A percentile compares a stretch with the other conserved stretches of the same genome.
Conservation (phyloP, 1,284 basidiomycete genomes). For the Agaricales sp. region DNA sequence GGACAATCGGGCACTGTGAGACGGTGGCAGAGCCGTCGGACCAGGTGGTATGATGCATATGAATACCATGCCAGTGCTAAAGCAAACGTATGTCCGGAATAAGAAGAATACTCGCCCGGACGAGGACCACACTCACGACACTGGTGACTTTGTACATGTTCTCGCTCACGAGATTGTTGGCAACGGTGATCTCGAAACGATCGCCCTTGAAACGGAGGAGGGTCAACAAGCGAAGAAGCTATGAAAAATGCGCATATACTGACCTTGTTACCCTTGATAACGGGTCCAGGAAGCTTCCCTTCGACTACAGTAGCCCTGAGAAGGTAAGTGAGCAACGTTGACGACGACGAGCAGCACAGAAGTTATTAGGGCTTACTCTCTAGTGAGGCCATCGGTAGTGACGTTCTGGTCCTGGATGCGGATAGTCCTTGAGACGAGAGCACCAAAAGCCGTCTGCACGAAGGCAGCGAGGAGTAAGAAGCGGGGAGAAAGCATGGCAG, state of each 20-base stretch:
- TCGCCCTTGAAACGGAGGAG: not conserved
- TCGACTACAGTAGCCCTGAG: not conserved
- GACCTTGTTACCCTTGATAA: not conserved
- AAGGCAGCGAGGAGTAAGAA: not conserved
- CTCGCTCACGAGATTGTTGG: not conserved
- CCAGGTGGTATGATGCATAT: not conserved
- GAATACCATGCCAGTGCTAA: conserved; percentile 1
- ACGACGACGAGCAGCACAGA: not conserved
- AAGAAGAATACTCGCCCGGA: not conserved
- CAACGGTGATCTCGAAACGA: not conserved
- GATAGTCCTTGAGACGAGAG: not conserved
- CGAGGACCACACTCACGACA: not conserved
- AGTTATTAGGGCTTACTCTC: not conserved
- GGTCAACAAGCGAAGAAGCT: not conserved
- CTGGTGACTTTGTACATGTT: not conserved
- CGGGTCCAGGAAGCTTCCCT: not conserved
- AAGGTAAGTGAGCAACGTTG: not conserved
- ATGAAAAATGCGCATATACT: not conserved
- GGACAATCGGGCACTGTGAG: not conserved
- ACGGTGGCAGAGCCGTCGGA: conserved; percentile 1
- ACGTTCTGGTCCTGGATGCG: not conserved
- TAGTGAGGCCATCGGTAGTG: not conserved
- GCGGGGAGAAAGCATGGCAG: not conserved
- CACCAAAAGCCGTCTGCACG: not conserved
- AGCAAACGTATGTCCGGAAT: not conserved